Percentiles rank a stretch among this genome's conserved stretches.
Conservation (phyloP, 305 asterid genomes). For the Fraxinus albicans region DNA sequence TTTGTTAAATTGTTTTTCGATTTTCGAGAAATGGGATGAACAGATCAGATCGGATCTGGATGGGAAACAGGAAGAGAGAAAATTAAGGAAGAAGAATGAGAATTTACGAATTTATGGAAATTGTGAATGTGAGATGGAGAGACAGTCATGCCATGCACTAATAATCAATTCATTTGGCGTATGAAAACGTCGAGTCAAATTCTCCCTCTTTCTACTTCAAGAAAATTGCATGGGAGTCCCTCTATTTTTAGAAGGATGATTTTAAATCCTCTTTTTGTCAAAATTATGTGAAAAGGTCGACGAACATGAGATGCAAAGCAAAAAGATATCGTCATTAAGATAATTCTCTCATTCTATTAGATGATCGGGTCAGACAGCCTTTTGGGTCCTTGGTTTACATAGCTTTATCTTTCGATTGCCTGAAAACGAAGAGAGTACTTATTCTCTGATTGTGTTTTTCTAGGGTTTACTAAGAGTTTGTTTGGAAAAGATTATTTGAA, state of each 20-base stretch:
- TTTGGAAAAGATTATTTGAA: background rate
- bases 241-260: background rate
- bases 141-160: background rate
- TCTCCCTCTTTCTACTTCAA: background rate
- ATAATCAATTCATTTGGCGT: background rate
- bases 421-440: background rate
- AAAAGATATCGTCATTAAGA: background rate
- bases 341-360: background rate
- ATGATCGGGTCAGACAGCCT: background rate
- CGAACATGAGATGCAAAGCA: background rate
- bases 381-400: background rate
- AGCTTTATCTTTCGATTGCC: background rate
- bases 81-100: slow-evolving; percentile 17
- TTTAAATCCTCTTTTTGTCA: background rate
- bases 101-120: background rate
- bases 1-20: background rate
- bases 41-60: slow-evolving; percentile 7
- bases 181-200: background rate
- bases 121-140: background rate
- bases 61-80: slow-evolving; percentile 16
- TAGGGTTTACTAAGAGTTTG: background rate
- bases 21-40: background rate
- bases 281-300: background rate
- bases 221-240: background rate
- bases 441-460: background rate